These are phyloP conservation scores for Exophiala xenobiotica DNA, from an alignment of 2,329 filamentous ascomycete species.

Conservation along the genomic window DNA sequence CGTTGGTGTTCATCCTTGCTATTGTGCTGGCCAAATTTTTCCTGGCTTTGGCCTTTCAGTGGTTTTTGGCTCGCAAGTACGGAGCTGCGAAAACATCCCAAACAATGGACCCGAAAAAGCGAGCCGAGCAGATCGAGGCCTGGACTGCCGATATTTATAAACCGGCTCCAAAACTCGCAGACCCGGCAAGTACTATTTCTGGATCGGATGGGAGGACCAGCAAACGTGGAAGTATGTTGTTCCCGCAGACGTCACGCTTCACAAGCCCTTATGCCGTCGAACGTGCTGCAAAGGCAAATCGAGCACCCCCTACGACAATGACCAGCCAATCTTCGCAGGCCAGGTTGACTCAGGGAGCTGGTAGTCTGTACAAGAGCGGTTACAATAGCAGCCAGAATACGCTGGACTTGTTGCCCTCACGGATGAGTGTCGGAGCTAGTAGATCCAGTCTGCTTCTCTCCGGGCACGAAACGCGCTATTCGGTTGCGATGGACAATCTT, in stretches of 20 bases:
- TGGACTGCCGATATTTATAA: constrained; percentile 98
- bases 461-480: constrained; percentile 52
- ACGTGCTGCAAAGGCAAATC: constrained; percentile 53
- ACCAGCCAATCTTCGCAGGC: constrained; percentile 79
- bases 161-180: constrained; percentile 76
- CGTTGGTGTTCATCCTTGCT: constrained; percentile 84
- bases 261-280: constrained; percentile 84
- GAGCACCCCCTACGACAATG: constrained; percentile 81
- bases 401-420: constrained; percentile 48
- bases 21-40: constrained; percentile 84
- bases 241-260: constrained; percentile 92
- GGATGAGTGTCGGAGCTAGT: constrained; percentile 43
- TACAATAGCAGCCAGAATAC: constrained; percentile 58
- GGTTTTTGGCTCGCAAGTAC: constrained; percentile 88
- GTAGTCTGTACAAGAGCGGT: constrained; percentile 65
- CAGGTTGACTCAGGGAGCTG: constrained; percentile 61
- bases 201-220: constrained; percentile 66
- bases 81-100: constrained; percentile 83
- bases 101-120: constrained; percentile 74
- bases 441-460: constrained; percentile 62
- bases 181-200: constrained; percentile 64
- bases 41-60: constrained; percentile 90
- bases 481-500: constrained; percentile 56
- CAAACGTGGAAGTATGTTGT: constrained; percentile 79
- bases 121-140: constrained; percentile 91